Evolutionary conservation across 2,329 filamentous ascomycete species (phyloP).

Genomic region (Botryotinia convoluta): DNA sequence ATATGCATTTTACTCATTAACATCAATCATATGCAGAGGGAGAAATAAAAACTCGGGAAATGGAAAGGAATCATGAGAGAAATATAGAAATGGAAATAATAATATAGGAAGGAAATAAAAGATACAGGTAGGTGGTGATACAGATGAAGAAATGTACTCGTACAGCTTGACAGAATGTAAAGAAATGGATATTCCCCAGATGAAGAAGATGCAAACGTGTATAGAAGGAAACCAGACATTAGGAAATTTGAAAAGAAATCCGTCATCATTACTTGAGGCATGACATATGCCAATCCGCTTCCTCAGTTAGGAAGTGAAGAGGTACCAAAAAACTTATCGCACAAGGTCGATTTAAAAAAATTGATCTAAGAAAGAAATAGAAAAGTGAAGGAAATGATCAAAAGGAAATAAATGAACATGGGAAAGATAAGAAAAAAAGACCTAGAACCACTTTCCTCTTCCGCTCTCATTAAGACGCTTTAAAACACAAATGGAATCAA

Average conservation of each 20-base stretch:
- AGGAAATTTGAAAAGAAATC: not conserved
- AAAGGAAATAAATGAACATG: not conserved
- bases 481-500: conserved; percentile 54
- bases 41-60: not conserved
- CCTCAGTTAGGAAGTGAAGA: not conserved
- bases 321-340: not conserved
- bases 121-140: not conserved
- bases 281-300: not conserved
- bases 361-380: not conserved
- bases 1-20: conserved; percentile 15
- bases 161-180: not conserved
- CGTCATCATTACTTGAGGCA: conserved; percentile 13
- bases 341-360: not conserved
- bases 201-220: conserved; percentile 6
- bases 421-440: not conserved
- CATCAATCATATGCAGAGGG: conserved; percentile 7
- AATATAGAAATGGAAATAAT: not conserved
- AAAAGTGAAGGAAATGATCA: not conserved
- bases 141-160: not conserved
- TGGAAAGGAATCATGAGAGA: not conserved
- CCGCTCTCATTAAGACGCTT: conserved; percentile 49
- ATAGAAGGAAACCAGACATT: not conserved
- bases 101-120: not conserved
- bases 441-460: conserved; percentile 45
- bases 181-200: not conserved